phyloP scores from a whole-genome alignment of 192 early-diverging fungal species.

The Spizellomyces punctatus region DNA sequence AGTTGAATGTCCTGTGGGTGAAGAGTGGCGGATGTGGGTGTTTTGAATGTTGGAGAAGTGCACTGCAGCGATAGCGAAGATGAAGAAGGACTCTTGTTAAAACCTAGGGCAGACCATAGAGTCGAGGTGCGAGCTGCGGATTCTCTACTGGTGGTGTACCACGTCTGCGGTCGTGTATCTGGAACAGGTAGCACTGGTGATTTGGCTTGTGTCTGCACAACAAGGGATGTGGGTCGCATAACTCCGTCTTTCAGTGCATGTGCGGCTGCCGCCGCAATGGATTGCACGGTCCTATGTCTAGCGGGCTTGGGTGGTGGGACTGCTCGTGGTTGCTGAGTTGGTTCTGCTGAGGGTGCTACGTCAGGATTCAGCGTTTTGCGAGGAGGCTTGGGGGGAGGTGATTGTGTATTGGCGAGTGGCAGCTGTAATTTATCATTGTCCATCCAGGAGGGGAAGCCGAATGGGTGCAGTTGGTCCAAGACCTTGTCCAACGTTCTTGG shows the following conservation, averaged over 20 bases:
- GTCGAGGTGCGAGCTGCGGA: neutral
- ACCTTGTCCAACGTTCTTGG: too few species aligned
- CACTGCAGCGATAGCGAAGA: neutral
- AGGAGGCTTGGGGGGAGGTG: too few species aligned
- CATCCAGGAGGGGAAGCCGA: too few species aligned
- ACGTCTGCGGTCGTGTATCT: neutral
- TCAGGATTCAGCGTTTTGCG: neutral
- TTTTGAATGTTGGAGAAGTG: neutral
- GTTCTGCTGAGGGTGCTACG: neutral
- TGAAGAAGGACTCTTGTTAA: neutral
- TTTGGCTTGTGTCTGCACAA: neutral
- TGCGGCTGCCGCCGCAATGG: conserved; percentile 1
- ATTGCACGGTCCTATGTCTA: neutral
- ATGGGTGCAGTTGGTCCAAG: too few species aligned
- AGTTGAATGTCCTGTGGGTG: neutral
- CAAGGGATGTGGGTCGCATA: neutral
- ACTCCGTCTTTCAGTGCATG: conserved; percentile 2
- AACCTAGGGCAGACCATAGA: neutral
- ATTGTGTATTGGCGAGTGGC: too few species aligned
- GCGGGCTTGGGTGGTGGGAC: neutral
- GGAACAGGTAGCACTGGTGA: neutral
- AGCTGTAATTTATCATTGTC: too few species aligned
- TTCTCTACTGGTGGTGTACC: neutral
- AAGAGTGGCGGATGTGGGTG: neutral
- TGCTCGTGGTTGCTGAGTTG: neutral